phyloP scores from a whole-genome alignment of 108 stramenopile genomes.

The Schizochytrium sp. region DNA sequence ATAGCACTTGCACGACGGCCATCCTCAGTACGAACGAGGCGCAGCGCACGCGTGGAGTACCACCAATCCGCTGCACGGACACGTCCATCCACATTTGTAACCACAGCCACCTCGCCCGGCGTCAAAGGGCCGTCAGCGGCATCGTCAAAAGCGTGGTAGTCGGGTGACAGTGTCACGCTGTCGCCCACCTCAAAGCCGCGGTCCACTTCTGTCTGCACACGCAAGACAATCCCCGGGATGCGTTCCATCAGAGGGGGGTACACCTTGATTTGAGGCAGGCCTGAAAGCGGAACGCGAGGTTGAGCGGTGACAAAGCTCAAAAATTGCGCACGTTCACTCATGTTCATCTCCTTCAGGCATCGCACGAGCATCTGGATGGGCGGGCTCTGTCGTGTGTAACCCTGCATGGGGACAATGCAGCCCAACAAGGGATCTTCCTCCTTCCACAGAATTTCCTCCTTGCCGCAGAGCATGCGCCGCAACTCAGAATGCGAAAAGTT shows the following conservation, averaged over 20 bases:
- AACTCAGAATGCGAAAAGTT: conserved; percentile 3
- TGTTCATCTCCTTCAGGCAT: background rate
- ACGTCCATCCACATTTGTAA: background rate
- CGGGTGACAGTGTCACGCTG: background rate
- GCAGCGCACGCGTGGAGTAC: background rate
- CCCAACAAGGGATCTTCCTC: background rate
- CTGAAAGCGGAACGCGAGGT: background rate
- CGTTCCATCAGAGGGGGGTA: background rate
- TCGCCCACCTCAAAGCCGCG: background rate
- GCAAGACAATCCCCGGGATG: background rate
- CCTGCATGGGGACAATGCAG: conserved; percentile 5
- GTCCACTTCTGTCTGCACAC: background rate
- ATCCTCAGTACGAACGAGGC: background rate
- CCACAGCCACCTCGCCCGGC: background rate
- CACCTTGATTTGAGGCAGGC: conserved; percentile 10
- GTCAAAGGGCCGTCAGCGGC: background rate
- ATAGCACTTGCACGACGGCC: background rate
- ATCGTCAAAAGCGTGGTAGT: background rate
- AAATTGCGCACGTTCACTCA: background rate
- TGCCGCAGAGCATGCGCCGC: conserved; percentile 6
- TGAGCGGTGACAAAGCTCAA: conserved; percentile 5
- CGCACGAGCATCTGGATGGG: background rate
- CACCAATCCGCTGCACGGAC: background rate
- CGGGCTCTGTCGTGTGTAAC: background rate
- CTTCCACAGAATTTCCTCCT: conserved; percentile 6